Percentiles rank a stretch among this genome's conserved stretches.
Evolutionary conservation across 148 eudicot species (phyloP).

Genomic region (Beta vulgaris): DNA sequence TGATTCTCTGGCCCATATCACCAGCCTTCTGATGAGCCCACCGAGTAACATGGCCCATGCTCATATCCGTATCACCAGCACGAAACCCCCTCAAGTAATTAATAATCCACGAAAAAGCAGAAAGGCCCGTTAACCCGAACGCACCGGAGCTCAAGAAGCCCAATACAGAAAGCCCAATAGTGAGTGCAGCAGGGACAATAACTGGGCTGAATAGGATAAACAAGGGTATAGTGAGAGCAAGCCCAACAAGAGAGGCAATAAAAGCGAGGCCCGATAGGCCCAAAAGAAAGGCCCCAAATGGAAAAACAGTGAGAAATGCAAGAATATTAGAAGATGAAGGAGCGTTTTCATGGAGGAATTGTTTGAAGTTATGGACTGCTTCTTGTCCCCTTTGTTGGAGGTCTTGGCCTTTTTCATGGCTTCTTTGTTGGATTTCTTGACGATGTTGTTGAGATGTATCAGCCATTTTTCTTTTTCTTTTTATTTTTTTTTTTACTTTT

Average conservation of each 20-base stretch:
- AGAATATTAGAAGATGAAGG: constrained; percentile 37
- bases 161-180: constrained; percentile 38
- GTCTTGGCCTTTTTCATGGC: constrained; percentile 14
- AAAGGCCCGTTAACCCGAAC: constrained; percentile 50
- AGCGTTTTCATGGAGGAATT: constrained; percentile 25
- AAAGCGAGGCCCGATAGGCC: constrained; percentile 44
- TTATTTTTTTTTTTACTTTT: background rate
- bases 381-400: constrained; percentile 29
- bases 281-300: constrained; percentile 47
- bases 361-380: constrained; percentile 21
- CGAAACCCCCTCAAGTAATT: constrained; percentile 29
- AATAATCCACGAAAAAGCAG: constrained; percentile 50
- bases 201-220: constrained; percentile 70
- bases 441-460: constrained; percentile 8
- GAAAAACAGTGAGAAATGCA: constrained; percentile 41
- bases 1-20: constrained; percentile 41
- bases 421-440: background rate
- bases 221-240: constrained; percentile 45
- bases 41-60: constrained; percentile 27
- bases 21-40: constrained; percentile 26
- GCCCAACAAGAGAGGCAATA: constrained; percentile 42
- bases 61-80: constrained; percentile 16
- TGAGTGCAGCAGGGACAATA: constrained; percentile 52
- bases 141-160: constrained; percentile 59
- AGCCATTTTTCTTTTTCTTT: constrained; percentile 13